phyloP scores from a whole-genome alignment of 2,329 filamentous ascomycete species.

The Akanthomyces uredinophilus region DNA sequence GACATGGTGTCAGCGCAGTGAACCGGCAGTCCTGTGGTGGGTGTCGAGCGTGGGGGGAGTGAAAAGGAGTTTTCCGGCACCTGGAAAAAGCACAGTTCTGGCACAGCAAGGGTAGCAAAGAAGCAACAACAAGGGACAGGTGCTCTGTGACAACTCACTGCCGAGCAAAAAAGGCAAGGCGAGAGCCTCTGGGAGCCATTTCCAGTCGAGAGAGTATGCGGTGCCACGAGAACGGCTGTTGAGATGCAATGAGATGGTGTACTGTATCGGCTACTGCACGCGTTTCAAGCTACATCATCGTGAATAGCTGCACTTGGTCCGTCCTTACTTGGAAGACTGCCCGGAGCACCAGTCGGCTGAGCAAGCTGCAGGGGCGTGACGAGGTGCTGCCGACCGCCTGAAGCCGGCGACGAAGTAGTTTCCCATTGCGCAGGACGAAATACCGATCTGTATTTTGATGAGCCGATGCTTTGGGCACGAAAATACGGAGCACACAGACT shows the following conservation, averaged over 20 bases:
- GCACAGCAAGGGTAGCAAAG: background rate
- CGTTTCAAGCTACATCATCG: background rate
- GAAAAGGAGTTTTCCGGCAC: background rate
- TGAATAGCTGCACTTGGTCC: background rate
- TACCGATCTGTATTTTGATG: background rate
- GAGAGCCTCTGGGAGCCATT: background rate
- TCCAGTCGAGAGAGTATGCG: background rate
- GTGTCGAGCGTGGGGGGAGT: background rate
- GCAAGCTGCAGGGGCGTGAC: background rate
- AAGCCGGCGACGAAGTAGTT: background rate
- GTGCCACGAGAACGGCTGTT: background rate
- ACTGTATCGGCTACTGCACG: background rate
- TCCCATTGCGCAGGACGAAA: background rate
- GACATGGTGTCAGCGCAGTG: constrained; percentile 8
- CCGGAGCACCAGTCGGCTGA: background rate
- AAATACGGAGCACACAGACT: constrained; percentile 1
- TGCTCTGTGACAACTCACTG: background rate
- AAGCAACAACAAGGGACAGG: background rate
- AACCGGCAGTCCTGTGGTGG: background rate
- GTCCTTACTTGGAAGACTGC: background rate
- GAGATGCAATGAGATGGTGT: background rate
- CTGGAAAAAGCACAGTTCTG: background rate
- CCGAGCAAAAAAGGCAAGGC: background rate
- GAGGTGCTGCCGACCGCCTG: background rate
- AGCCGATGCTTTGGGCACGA: background rate